Percentiles rank a stretch among this genome's conserved stretches.
Conservation (phyloP, 306 rosid genomes). For the Trichosanthes truncata region DNA sequence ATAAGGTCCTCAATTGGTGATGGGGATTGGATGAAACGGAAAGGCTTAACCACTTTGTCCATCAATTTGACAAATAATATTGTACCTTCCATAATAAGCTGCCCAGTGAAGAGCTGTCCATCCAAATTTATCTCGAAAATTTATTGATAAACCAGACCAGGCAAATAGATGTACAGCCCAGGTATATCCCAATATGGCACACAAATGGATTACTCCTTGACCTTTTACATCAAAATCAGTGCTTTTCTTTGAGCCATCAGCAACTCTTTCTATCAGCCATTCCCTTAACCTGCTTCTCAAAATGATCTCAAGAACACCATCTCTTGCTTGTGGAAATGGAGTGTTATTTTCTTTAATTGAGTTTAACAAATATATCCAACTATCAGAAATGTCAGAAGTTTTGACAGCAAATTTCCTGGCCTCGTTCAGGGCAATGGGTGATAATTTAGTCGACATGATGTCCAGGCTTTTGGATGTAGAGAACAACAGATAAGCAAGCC, state of each 20-base stretch:
- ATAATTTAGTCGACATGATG: conserved; percentile 42
- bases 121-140: conserved; percentile 84
- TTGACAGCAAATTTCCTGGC: conserved; percentile 55
- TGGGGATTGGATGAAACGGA: background rate
- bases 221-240: conserved; percentile 63
- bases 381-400: conserved; percentile 42
- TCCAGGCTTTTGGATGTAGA: conserved; percentile 47
- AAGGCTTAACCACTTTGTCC: background rate
- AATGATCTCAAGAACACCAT: conserved; percentile 40
- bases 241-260: conserved; percentile 43
- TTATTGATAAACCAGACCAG: conserved; percentile 75
- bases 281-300: conserved; percentile 67
- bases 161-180: conserved; percentile 75
- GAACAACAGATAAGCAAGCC: conserved; percentile 66
- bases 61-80: background rate
- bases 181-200: conserved; percentile 73
- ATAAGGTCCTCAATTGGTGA: background rate
- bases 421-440: conserved; percentile 37
- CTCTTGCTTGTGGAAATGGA: conserved; percentile 60
- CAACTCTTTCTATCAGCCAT: conserved; percentile 75
- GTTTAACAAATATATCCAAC: conserved; percentile 48
- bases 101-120: conserved; percentile 99
- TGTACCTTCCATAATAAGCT: conserved; percentile 74
- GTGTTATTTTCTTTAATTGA: conserved; percentile 36
- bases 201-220: conserved; percentile 88